phyloP scores from a whole-genome alignment of 352 stramenopile species.

The Phytopythium kandeliae region DNA sequence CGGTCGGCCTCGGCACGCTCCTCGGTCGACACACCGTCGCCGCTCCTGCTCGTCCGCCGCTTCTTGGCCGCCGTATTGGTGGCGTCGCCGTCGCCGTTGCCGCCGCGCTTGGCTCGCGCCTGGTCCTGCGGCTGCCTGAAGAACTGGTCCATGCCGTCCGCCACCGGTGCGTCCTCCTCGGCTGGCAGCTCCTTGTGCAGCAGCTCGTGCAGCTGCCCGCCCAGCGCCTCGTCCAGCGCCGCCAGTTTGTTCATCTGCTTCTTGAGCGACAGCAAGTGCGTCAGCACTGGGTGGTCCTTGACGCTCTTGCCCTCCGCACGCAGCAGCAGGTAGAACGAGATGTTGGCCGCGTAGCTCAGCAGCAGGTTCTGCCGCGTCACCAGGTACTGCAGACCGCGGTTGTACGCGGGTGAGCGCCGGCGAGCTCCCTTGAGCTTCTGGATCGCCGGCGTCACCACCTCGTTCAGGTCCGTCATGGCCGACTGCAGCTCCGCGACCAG shows the following conservation, averaged over 20 bases:
- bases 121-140: constrained; percentile 27
- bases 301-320: constrained; percentile 78
- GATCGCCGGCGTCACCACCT: constrained; percentile 62
- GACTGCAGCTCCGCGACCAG: constrained; percentile 61
- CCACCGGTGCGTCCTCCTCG: constrained; percentile 22
- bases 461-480: constrained; percentile 57
- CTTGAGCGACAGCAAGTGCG: constrained; percentile 70
- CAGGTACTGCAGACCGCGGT: constrained; percentile 69
- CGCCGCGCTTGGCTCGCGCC: constrained; percentile 24
- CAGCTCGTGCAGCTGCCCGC: constrained; percentile 55
- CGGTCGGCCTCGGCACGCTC: constrained; percentile 51
- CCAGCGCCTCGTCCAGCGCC: constrained; percentile 46
- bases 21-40: constrained; percentile 21
- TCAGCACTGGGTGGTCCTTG: constrained; percentile 67
- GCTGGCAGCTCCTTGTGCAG: constrained; percentile 58
- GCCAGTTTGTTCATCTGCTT: constrained; percentile 69
- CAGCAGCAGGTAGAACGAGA: constrained; percentile 82
- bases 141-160: constrained; percentile 73
- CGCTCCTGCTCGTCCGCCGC: constrained; percentile 37
- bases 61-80: constrained; percentile 34
- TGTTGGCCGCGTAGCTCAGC: constrained; percentile 84
- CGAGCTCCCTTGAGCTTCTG: constrained; percentile 65
- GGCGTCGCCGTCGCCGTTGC: not conserved
- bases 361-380: constrained; percentile 77
- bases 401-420: constrained; percentile 45